Percentiles rank a stretch among this genome's conserved stretches.
phyloP scores from a whole-genome alignment of 352 stramenopile genomes.

The Phytophthora crassamura region DNA sequence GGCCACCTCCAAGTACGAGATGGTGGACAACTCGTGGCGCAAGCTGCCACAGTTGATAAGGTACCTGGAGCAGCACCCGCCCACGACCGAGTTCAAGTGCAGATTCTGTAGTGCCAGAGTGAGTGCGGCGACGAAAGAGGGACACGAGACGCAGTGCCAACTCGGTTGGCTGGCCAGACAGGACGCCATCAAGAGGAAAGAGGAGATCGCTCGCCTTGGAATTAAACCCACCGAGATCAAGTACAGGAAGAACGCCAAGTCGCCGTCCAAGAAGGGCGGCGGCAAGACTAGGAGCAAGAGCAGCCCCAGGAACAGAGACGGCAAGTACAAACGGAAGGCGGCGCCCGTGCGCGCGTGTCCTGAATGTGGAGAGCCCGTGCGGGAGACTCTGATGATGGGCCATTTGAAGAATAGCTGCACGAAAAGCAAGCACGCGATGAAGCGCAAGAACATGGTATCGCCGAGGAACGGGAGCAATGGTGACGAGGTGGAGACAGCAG shows the following conservation, averaged over 20 bases:
- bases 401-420: slow-evolving; percentile 70
- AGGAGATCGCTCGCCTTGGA: slow-evolving; percentile 45
- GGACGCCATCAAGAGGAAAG: slow-evolving; percentile 46
- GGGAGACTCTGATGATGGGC: slow-evolving; percentile 70
- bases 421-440: slow-evolving; percentile 43
- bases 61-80: slow-evolving; percentile 37
- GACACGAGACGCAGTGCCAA: slow-evolving; percentile 72
- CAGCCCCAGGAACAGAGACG: slow-evolving; percentile 24
- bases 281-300: slow-evolving; percentile 30
- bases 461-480: slow-evolving; percentile 23
- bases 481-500: slow-evolving; percentile 37
- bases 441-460: slow-evolving; percentile 47
- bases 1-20: slow-evolving; percentile 58
- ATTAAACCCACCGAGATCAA: slow-evolving; percentile 47
- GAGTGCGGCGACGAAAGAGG: slow-evolving; percentile 38
- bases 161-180: slow-evolving; percentile 61
- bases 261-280: slow-evolving; percentile 35
- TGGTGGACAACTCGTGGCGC: slow-evolving; percentile 74
- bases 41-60: slow-evolving; percentile 29
- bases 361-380: slow-evolving; percentile 68
- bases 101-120: slow-evolving; percentile 67
- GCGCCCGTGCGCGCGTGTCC: slow-evolving; percentile 56
- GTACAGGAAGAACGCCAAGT: slow-evolving; percentile 43
- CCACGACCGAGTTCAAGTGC: slow-evolving; percentile 48
- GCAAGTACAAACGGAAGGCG: slow-evolving; percentile 50